phyloP scores from a whole-genome alignment of 176 grass and related monocot genomes.

The Ensete ventricosum region DNA sequence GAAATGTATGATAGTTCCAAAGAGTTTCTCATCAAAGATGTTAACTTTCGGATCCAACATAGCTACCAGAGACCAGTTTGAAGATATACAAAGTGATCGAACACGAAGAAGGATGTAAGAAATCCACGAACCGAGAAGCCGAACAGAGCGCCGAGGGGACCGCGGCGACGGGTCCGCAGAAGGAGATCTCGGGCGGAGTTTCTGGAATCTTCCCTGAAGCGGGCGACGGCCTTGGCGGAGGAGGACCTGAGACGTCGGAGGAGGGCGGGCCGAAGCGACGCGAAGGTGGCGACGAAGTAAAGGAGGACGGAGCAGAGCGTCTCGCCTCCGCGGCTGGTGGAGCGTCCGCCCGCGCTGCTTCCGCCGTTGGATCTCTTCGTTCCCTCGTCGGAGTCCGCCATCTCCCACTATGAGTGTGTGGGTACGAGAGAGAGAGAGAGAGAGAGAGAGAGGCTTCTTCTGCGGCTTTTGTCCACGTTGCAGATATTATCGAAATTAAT shows the following conservation, averaged over 20 bases:
- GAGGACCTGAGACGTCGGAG: conserved; percentile 26
- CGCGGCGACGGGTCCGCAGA: conserved; percentile 42
- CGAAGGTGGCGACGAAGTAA: conserved; percentile 31
- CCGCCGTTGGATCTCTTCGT: background rate
- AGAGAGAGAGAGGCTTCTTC: no score
- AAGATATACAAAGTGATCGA: background rate
- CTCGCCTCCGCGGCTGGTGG: background rate
- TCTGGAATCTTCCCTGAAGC: conserved; percentile 24
- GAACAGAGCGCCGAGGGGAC: conserved; percentile 35
- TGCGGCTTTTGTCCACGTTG: no score
- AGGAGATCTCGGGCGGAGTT: conserved; percentile 36
- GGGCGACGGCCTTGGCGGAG: conserved; percentile 25
- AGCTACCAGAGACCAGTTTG: no score
- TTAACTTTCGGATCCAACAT: no score
- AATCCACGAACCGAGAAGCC: conserved; percentile 50
- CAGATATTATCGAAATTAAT: no score
- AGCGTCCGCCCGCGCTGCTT: background rate
- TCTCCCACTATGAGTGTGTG: background rate
- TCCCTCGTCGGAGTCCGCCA: background rate
- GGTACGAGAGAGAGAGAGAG: no score
- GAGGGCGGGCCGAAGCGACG: conserved; percentile 15
- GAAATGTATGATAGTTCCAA: no score
- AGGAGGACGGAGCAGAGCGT: conserved; percentile 1
- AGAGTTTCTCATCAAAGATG: no score
- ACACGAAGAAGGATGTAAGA: background rate